These are phyloP conservation scores for Mycosphaerella arachidis DNA, from an alignment of 2,329 filamentous ascomycete species.

Conservation along the genomic window DNA sequence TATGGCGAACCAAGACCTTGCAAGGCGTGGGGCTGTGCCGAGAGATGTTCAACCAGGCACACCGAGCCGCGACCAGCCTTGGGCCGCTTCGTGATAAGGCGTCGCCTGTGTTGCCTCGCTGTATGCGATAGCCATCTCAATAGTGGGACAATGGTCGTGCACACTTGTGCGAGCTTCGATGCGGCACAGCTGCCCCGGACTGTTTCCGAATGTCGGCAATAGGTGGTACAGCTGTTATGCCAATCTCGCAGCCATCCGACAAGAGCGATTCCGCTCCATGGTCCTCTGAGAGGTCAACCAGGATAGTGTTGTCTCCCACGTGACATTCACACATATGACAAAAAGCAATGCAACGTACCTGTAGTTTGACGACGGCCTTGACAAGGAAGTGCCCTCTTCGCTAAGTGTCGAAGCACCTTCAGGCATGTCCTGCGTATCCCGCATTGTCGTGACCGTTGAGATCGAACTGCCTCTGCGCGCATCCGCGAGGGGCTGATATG, in stretches of 20 bases:
- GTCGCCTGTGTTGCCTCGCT: not conserved
- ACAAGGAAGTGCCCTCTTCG: conserved; percentile 28
- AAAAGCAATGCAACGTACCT: conserved; percentile 34
- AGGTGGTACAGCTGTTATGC: not conserved
- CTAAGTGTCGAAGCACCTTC: conserved; percentile 25
- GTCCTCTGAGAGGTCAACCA: not conserved
- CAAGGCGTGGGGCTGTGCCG: conserved; percentile 13
- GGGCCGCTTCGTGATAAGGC: not conserved
- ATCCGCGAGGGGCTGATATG: conserved; percentile 26
- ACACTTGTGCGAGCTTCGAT: not conserved
- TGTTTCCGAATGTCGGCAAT: not conserved
- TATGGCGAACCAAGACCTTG: not conserved
- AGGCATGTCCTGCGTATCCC: conserved; percentile 24
- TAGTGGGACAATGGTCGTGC: not conserved
- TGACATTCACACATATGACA: not conserved
- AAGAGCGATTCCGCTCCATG: not conserved
- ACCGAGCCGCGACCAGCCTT: conserved; percentile 6
- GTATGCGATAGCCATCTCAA: not conserved
- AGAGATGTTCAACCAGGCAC: conserved; percentile 11
- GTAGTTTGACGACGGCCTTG: conserved; percentile 38
- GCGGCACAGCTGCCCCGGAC: not conserved
- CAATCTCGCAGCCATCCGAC: not conserved
- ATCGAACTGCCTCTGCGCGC: conserved; percentile 38
- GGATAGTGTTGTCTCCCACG: not conserved
- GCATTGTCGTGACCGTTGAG: conserved; percentile 32